Evolutionary conservation across 257 asterid species (phyloP).

Genomic region (Galeopsis tetrahit): DNA sequence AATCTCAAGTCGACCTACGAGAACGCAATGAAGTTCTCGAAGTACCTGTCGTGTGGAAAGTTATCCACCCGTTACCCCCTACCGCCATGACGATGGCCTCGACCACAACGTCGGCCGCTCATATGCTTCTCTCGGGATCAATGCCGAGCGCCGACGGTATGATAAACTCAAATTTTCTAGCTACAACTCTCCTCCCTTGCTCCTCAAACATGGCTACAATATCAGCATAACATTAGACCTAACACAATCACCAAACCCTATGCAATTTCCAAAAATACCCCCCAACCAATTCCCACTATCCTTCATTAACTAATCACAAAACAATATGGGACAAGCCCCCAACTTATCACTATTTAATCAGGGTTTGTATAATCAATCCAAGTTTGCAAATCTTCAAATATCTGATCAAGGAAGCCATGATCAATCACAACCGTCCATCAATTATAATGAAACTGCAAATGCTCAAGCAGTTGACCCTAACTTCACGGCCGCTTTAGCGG

Average conservation of each 20-base stretch:
- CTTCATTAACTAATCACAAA: conserved; percentile 51
- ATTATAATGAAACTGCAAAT: conserved; percentile 62
- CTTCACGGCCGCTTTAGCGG: conserved; percentile 76
- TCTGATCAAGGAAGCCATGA: conserved; percentile 51
- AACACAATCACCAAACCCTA: conserved; percentile 74
- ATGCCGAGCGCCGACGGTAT: conserved; percentile 88
- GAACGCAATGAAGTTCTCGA: no score
- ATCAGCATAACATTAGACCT: conserved; percentile 95
- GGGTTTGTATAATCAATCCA: conserved; percentile 74
- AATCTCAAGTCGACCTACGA: no score
- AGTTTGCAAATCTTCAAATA: conserved; percentile 76
- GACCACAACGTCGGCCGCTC: conserved; percentile 92
- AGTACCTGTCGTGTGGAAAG: no score
- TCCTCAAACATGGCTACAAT: conserved; percentile 92
- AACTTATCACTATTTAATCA: conserved; percentile 55
- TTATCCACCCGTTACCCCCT: conserved; percentile 93
- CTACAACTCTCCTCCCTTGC: conserved; percentile 81
- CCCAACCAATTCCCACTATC: conserved; percentile 62
- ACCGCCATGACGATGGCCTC: conserved; percentile 98
- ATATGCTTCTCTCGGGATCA: conserved; percentile 88
- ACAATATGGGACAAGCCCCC: conserved; percentile 17
- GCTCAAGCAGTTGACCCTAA: conserved; percentile 78
- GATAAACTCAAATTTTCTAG: conserved; percentile 76
- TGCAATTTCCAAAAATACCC: conserved; percentile 50
- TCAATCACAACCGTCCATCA: conserved; percentile 31